Conservation (phyloP, 2,329 filamentous ascomycete species). For the Cladophialophora chaetospira region DNA sequence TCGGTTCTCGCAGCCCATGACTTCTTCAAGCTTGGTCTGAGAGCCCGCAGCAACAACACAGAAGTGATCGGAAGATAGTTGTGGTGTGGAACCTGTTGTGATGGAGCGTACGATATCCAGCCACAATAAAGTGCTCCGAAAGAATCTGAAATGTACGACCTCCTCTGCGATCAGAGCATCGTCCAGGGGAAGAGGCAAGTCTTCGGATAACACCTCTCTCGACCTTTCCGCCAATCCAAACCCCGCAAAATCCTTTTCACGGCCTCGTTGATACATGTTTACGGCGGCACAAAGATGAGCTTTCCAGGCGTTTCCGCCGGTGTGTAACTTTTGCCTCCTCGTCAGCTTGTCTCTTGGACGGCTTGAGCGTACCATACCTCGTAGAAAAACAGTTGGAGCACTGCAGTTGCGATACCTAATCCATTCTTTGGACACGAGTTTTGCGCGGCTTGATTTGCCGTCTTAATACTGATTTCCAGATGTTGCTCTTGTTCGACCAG, state of each 20-base stretch:
- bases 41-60: not conserved
- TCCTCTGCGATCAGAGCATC: constrained; percentile 12
- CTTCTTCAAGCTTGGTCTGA: not conserved
- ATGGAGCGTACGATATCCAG: constrained; percentile 9
- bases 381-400: too few species aligned
- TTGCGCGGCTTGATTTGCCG: not conserved
- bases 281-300: too few species aligned
- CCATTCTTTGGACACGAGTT: not conserved
- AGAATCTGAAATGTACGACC: constrained; percentile 3
- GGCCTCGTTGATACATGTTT: too few species aligned
- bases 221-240: too few species aligned
- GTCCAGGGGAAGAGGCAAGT: too few species aligned
- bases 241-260: too few species aligned
- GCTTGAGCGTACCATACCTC: too few species aligned
- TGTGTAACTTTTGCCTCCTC: too few species aligned
- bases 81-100: not conserved
- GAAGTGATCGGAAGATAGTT: not conserved
- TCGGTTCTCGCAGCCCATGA: constrained; percentile 9
- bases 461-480: not conserved
- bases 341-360: too few species aligned
- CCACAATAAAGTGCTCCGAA: constrained; percentile 4
- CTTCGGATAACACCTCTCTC: too few species aligned
- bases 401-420: not conserved
- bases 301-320: too few species aligned
- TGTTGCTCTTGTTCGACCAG: not conserved